Percentiles rank a stretch among this genome's conserved stretches.
phyloP scores from a whole-genome alignment of 2,329 filamentous ascomycete genomes.

The Corniculantispora saksenae region DNA sequence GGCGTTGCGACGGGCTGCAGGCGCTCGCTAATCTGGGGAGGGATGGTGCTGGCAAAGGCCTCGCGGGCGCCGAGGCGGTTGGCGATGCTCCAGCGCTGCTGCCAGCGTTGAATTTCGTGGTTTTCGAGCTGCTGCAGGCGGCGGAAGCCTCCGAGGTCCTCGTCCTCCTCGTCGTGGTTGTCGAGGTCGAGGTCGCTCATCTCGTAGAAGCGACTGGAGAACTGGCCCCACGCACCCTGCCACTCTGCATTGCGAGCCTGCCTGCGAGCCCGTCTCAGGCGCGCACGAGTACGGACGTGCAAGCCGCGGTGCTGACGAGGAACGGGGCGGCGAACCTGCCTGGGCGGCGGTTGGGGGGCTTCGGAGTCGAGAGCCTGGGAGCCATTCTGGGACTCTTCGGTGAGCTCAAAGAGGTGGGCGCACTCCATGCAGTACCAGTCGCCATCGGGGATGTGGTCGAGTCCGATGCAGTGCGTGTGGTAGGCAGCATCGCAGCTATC shows the following conservation, averaged over 20 bases:
- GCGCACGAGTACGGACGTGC: conserved; percentile 56
- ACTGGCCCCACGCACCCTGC: conserved; percentile 80
- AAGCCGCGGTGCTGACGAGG: conserved; percentile 36
- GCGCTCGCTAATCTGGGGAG: conserved; percentile 60
- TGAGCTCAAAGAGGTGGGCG: conserved; percentile 48
- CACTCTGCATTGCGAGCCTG: conserved; percentile 77
- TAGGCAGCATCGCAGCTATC: conserved; percentile 88
- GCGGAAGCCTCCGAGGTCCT: conserved; percentile 63
- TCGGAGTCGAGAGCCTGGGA: conserved; percentile 38
- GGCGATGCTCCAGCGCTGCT: conserved; percentile 80
- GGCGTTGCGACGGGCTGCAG: conserved; percentile 46
- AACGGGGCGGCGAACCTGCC: conserved; percentile 33
- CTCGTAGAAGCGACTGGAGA: conserved; percentile 64
- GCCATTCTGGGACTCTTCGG: conserved; percentile 33
- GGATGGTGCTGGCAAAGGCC: conserved; percentile 66
- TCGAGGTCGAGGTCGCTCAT: conserved; percentile 45
- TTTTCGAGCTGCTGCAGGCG: conserved; percentile 56
- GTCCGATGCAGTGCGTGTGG: conserved; percentile 87
- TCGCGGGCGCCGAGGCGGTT: conserved; percentile 74
- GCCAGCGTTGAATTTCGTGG: conserved; percentile 72
- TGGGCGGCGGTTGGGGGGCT: conserved; percentile 25
- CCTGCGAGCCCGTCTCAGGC: conserved; percentile 55
- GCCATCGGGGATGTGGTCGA: conserved; percentile 73
- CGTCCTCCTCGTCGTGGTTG: conserved; percentile 61
- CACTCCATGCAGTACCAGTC: conserved; percentile 94